phyloP scores from a whole-genome alignment of 2,329 filamentous ascomycete genomes.

The Fragosphaeria purpurea region DNA sequence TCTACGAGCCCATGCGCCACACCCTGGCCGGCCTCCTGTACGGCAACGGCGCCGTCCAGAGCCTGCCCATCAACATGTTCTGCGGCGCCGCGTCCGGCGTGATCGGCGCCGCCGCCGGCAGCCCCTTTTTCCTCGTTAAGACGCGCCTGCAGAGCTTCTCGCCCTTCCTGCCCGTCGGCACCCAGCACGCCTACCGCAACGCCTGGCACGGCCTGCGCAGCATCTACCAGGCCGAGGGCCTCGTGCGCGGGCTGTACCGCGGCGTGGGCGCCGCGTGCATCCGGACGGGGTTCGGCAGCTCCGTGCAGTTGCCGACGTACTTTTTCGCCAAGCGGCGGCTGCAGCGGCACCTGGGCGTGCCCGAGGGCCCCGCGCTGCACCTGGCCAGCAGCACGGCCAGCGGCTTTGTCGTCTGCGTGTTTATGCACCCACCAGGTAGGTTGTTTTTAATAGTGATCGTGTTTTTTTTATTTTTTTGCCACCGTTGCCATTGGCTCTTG shows the following conservation, averaged over 20 bases:
- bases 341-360: slow-evolving; percentile 72
- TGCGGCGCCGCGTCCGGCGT: slow-evolving; percentile 83
- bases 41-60: slow-evolving; percentile 65
- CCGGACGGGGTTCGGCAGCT: slow-evolving; percentile 87
- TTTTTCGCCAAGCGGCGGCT: slow-evolving; percentile 91
- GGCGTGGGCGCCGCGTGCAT: slow-evolving; percentile 93
- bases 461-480: too few relatives aligned
- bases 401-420: slow-evolving; percentile 91
- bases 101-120: slow-evolving; percentile 83
- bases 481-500: too few relatives aligned
- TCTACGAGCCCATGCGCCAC: slow-evolving; percentile 90
- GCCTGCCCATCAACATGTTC: slow-evolving; percentile 84
- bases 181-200: slow-evolving; percentile 88
- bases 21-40: slow-evolving; percentile 60
- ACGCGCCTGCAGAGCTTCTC: slow-evolving; percentile 91
- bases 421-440: slow-evolving; percentile 93
- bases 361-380: slow-evolving; percentile 83
- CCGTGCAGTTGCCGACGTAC: slow-evolving; percentile 93
- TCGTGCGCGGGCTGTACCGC: slow-evolving; percentile 67
- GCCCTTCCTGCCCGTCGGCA: slow-evolving; percentile 84
- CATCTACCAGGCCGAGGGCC: slow-evolving; percentile 69
- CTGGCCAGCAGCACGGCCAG: slow-evolving; percentile 79
- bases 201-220: slow-evolving; percentile 71
- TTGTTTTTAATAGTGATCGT: too few relatives aligned
- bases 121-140: slow-evolving; percentile 96